A percentile compares a stretch with the other conserved stretches of the same genome.
Conservation (phyloP, 2,329 filamentous ascomycete species). For the Nemania abortiva region DNA sequence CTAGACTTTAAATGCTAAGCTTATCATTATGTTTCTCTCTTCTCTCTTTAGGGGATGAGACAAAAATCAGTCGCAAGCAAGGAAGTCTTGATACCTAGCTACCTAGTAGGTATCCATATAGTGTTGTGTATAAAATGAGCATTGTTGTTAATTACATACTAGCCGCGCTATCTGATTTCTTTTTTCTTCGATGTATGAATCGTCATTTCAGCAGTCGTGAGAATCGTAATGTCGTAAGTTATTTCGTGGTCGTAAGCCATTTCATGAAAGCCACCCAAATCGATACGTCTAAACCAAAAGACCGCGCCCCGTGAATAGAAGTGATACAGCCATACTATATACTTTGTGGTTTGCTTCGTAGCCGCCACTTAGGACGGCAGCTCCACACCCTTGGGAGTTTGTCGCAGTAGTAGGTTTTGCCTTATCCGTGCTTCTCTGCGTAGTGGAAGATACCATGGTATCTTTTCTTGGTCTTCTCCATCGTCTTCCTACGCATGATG, state of each 20-base stretch:
- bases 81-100: not conserved
- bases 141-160: conserved; percentile 21
- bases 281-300: not conserved
- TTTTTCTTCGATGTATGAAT: conserved; percentile 15
- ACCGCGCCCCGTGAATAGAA: not conserved
- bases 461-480: conserved; percentile 62
- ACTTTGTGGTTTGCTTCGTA: not conserved
- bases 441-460: conserved; percentile 19
- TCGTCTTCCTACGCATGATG: conserved; percentile 66
- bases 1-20: conserved; percentile 51
- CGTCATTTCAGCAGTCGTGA: conserved; percentile 26
- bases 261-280: conserved; percentile 7
- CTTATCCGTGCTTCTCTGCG: conserved; percentile 28
- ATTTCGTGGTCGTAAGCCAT: no score
- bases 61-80: not conserved
- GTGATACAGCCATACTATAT: not conserved
- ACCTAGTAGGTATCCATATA: not conserved
- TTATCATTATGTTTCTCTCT: not conserved
- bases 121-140: not conserved
- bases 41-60: not conserved
- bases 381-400: not conserved
- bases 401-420: not conserved
- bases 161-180: conserved; percentile 2
- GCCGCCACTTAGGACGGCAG: not conserved
- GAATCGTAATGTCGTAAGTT: conserved; percentile 28